These are phyloP conservation scores for Clonostachys rhizophaga DNA, from an alignment of 2,329 filamentous ascomycete genomes.

Conservation along the genomic window DNA sequence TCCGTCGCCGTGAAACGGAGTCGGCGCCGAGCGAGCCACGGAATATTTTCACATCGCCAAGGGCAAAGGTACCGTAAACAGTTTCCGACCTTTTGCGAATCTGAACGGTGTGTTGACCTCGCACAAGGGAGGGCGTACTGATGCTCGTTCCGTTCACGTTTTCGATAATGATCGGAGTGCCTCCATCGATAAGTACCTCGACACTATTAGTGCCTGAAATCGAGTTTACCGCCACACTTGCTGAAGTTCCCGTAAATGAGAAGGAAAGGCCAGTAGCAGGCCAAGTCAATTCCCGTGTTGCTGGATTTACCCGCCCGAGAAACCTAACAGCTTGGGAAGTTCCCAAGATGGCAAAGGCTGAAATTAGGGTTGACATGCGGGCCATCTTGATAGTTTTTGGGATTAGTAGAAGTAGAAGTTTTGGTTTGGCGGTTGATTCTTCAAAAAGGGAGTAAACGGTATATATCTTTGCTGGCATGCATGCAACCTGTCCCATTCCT, in stretches of 20 bases:
- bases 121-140: conserved; percentile 19
- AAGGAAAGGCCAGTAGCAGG: conserved; percentile 34
- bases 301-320: conserved; percentile 33
- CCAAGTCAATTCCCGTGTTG: conserved; percentile 36
- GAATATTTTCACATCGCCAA: conserved; percentile 6
- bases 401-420: too few relatives aligned
- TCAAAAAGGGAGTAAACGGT: too few relatives aligned
- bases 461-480: too few relatives aligned
- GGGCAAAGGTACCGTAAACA: conserved; percentile 14
- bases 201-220: conserved; percentile 22
- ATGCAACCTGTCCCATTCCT: too few relatives aligned
- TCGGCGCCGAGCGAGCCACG: conserved; percentile 17
- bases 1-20: conserved; percentile 19
- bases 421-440: too few relatives aligned
- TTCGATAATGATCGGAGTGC: conserved; percentile 15
- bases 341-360: not conserved
- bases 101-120: conserved; percentile 25
- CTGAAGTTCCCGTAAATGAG: conserved; percentile 30
- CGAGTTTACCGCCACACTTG: conserved; percentile 23
- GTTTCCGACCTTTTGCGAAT: conserved; percentile 32
- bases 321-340: conserved; percentile 6
- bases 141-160: conserved; percentile 19
- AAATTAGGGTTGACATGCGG: too few relatives aligned
- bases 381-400: too few relatives aligned
- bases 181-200: conserved; percentile 24